Evolutionary conservation across 805 yeast species (phyloP).

Genomic region (Saccharomyces cerevisiae): DNA sequence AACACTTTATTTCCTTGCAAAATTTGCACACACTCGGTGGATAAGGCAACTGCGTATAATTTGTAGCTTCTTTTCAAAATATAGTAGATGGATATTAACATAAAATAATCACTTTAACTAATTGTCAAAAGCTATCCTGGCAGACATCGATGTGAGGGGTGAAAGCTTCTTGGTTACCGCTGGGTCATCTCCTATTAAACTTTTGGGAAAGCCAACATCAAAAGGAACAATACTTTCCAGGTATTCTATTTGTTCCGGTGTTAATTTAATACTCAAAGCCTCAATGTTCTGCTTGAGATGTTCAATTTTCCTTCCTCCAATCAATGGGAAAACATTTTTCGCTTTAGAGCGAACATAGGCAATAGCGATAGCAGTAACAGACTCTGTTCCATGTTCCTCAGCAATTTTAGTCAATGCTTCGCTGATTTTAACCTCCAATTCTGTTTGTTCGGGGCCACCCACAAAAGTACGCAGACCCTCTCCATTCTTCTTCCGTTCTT

Average conservation of each 20-base stretch:
- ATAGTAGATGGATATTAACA: not conserved
- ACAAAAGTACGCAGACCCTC: slow-evolving; percentile 7
- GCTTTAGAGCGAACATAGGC: slow-evolving; percentile 19
- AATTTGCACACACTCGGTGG: not conserved
- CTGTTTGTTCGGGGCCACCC: slow-evolving; percentile 5
- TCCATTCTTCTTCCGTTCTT: slow-evolving; percentile 10
- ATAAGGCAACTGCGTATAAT: not conserved
- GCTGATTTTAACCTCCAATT: slow-evolving; percentile 9
- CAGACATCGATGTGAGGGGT: slow-evolving; percentile 2
- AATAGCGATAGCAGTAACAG: slow-evolving; percentile 14
- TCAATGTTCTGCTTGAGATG: slow-evolving; percentile 15
- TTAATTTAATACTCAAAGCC: slow-evolving; percentile 10
- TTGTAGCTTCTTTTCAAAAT: no score
- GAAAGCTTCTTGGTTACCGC: slow-evolving; percentile 2
- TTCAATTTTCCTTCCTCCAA: slow-evolving; percentile 18
- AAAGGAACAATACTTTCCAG: slow-evolving; percentile 12
- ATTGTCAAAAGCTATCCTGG: slow-evolving; percentile 1
- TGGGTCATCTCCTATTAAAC: slow-evolving; percentile 12
- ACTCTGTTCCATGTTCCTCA: slow-evolving; percentile 9
- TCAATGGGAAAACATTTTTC: slow-evolving; percentile 14
- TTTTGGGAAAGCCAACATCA: slow-evolving; percentile 14
- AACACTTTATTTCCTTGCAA: no score
- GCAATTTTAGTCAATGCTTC: slow-evolving; percentile 14
- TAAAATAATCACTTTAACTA: not conserved
- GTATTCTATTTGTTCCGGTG: slow-evolving; percentile 9